A percentile compares a stretch with the other conserved stretches of the same genome.
These are phyloP conservation scores for Pichia eremophila DNA, from an alignment of 805 yeast genomes.

Conservation along the genomic window DNA sequence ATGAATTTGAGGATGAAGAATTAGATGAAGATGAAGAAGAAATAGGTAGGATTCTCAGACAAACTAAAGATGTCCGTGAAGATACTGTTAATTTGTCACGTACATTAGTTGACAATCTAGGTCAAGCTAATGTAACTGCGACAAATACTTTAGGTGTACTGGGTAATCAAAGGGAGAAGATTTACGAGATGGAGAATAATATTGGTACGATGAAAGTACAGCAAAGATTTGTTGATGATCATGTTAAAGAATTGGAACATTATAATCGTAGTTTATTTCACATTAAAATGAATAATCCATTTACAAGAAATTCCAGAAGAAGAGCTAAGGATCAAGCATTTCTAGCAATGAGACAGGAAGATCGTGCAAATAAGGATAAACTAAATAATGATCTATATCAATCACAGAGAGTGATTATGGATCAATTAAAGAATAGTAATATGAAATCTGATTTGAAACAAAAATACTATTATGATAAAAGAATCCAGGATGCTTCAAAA, in stretches of 20 bases:
- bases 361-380: slow-evolving; percentile 22
- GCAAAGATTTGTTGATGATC: slow-evolving; percentile 71
- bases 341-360: slow-evolving; percentile 35
- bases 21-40: slow-evolving; percentile 88
- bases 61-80: slow-evolving; percentile 54
- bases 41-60: slow-evolving; percentile 71
- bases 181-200: slow-evolving; percentile 59
- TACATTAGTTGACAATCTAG: slow-evolving; percentile 65
- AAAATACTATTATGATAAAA: slow-evolving; percentile 43
- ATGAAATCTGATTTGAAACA: slow-evolving; percentile 23
- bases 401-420: slow-evolving; percentile 23
- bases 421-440: slow-evolving; percentile 39
- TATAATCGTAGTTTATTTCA: slow-evolving; percentile 75
- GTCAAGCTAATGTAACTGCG: slow-evolving; percentile 65
- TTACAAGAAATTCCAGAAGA: slow-evolving; percentile 69
- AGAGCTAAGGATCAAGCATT: slow-evolving; percentile 66
- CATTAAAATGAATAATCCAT: slow-evolving; percentile 80
- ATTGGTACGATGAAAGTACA: slow-evolving; percentile 73
- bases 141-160: slow-evolving; percentile 82
- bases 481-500: slow-evolving; percentile 49
- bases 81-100: slow-evolving; percentile 81
- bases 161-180: slow-evolving; percentile 86
- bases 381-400: slow-evolving; percentile 19
- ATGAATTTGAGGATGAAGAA: slow-evolving; percentile 22
- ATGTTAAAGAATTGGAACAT: slow-evolving; percentile 69